Evolutionary conservation across 2,329 filamentous ascomycete species (phyloP).

Genomic region (Xylariaceae sp.): DNA sequence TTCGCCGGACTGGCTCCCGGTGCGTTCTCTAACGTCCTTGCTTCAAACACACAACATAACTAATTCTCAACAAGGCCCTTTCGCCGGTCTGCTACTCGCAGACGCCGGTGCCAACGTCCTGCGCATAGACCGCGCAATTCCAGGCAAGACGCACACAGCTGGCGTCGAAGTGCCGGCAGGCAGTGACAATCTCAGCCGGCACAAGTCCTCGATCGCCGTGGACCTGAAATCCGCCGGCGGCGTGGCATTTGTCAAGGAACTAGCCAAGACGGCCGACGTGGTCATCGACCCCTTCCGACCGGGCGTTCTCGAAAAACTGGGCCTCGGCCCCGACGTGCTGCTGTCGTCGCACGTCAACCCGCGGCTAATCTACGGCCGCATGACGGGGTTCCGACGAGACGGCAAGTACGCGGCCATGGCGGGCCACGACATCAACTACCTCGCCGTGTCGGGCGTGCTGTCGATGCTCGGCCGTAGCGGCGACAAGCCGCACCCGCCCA

Average conservation of each 20-base stretch:
- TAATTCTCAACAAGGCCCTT: conserved; percentile 68
- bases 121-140: conserved; percentile 76
- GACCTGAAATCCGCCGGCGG: conserved; percentile 76
- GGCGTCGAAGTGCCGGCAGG: conserved; percentile 52
- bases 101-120: conserved; percentile 90
- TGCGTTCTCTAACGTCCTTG: conserved; percentile 39
- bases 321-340: conserved; percentile 75
- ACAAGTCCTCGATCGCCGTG: conserved; percentile 80
- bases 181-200: conserved; percentile 76
- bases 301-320: conserved; percentile 84
- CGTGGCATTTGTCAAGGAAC: conserved; percentile 67
- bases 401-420: conserved; percentile 88
- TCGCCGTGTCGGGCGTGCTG: conserved; percentile 84
- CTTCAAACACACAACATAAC: background rate
- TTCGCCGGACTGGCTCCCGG: conserved; percentile 69
- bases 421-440: conserved; percentile 96
- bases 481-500: conserved; percentile 77
- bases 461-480: conserved; percentile 74
- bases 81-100: conserved; percentile 85
- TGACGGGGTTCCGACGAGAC: conserved; percentile 90
- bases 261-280: conserved; percentile 72
- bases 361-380: conserved; percentile 78
- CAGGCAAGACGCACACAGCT: conserved; percentile 47
- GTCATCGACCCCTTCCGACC: conserved; percentile 94
- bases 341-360: conserved; percentile 73